Base-by-base conservation (phyloP, 805 yeast genomes). In the Candida dajiaensis region DNA sequence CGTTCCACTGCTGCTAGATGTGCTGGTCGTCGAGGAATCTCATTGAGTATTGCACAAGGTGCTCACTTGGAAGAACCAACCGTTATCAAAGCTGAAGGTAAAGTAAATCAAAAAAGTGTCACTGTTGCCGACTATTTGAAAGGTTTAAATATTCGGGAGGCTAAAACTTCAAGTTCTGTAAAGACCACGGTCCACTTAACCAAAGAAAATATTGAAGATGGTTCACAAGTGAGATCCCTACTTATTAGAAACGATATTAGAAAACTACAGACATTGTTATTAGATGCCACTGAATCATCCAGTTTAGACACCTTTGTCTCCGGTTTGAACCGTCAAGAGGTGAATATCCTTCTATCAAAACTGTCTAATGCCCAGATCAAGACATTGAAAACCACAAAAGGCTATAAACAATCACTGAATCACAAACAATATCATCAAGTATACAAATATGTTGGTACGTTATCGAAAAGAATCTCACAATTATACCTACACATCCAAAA, bases 251-350 rank as follows among this genome's bases (percentile, higher is more conserved):
- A 40, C 16, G 37, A 45, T 29, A n/a, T 26, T 4, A 41, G 39
- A 10, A 28, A 31, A 23, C 12, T 48, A n/a, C 42, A 45, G 46
- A 37, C 26, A 4, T 3, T 45, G n/a, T 10, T 40, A 7, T 18
- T 15, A 6, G 15, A 35, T 13, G 22, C 41, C 15, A 35, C 45
- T 9, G 19, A 36, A 10, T 11, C 31, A 15, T 36, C 22, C 13
- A 28, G 31, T 9, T 19, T 21, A 7, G 16, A 19, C 6, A 18
- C 38, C 6, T 23, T 49, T 4, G n/a, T 25, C 3, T 19, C 42
- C 11, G 35, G 42, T 12, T 21, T 49, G 7, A 36, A 39, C 12
- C 45, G 45, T n/a, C 37, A 41, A 16, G 52, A 49, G 29, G 28
- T 44, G 6, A 43, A 40, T 3, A 10, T 49, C 4, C 19, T 49